These are phyloP conservation scores for Magnusiomyces fungicola DNA, from an alignment of 1,139 yeast genomes.

Conservation along the genomic window DNA sequence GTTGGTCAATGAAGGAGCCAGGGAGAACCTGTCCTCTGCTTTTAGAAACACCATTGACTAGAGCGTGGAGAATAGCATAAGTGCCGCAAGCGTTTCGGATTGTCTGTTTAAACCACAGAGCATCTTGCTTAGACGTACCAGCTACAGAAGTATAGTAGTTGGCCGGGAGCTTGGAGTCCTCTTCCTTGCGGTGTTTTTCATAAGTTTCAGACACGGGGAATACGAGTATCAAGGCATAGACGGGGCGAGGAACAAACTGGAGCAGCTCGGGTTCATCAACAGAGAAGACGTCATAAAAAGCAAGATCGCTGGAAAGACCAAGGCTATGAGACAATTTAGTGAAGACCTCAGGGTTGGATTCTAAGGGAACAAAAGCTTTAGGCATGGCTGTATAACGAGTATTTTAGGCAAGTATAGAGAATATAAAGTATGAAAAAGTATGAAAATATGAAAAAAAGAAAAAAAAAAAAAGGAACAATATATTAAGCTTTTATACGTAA, in stretches of 20 bases:
- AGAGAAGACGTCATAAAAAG: constrained; percentile 77
- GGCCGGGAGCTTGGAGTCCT: constrained; percentile 28
- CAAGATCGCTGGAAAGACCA: constrained; percentile 56
- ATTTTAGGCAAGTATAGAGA: not conserved
- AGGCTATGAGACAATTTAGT: constrained; percentile 58
- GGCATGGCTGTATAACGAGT: not conserved
- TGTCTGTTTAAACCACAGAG: constrained; percentile 71
- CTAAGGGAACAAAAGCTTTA: constrained; percentile 61
- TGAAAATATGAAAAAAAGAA: too few species aligned
- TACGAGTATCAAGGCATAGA: constrained; percentile 62
- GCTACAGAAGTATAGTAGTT: constrained; percentile 23
- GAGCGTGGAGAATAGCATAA: constrained; percentile 73
- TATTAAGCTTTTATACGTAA: too few species aligned
- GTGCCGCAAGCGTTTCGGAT: constrained; percentile 90
- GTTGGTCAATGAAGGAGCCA: constrained; percentile 29
- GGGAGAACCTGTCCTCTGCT: constrained; percentile 18
- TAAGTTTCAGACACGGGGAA: constrained; percentile 69
- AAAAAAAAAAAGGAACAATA: too few species aligned
- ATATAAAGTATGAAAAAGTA: too few species aligned
- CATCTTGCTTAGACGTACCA: constrained; percentile 27
- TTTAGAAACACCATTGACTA: constrained; percentile 50
- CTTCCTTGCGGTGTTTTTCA: constrained; percentile 42
- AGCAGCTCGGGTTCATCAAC: constrained; percentile 71
- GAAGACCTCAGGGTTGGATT: constrained; percentile 83
- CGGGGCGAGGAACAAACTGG: constrained; percentile 75